phyloP scores from a whole-genome alignment of 768 basidiomycete genomes.

The Leccinum ochraceum region DNA sequence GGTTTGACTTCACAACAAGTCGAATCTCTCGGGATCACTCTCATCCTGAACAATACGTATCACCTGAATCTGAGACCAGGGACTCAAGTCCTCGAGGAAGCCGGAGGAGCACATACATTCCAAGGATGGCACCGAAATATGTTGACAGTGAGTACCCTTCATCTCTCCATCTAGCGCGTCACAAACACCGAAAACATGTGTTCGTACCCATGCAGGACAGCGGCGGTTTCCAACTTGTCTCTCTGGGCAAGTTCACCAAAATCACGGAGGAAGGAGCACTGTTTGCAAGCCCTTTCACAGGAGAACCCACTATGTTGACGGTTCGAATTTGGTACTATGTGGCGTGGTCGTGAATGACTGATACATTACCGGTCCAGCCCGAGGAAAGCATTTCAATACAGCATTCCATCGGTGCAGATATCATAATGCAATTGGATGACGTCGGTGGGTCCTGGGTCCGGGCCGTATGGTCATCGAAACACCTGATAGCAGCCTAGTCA shows the following conservation, averaged over 20 bases:
- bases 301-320: conserved; percentile 86
- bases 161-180: not conserved
- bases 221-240: conserved; percentile 88
- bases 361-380: conserved; percentile 48
- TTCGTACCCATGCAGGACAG: conserved; percentile 57
- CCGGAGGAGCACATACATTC: conserved; percentile 86
- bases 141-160: conserved; percentile 59
- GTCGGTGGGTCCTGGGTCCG: conserved; percentile 57
- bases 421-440: conserved; percentile 94
- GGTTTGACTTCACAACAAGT: conserved; percentile 86
- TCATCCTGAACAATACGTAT: conserved; percentile 90
- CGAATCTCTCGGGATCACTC: conserved; percentile 75
- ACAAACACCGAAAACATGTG: not conserved
- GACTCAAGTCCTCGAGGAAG: conserved; percentile 65
- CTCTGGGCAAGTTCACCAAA: conserved; percentile 77
- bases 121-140: conserved; percentile 89
- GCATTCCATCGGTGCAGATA: conserved; percentile 89
- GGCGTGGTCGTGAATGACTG: not conserved
- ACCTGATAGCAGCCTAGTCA: conserved; percentile 46
- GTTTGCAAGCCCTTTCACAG: conserved; percentile 83
- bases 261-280: conserved; percentile 90
- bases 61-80: conserved; percentile 89
- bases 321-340: conserved; percentile 36
- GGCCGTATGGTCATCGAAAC: not conserved
- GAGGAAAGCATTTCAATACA: conserved; percentile 92